Percentiles rank a stretch among this genome's conserved stretches.
These are phyloP conservation scores for Colletotrichum tofieldiae DNA, from an alignment of 2,329 filamentous ascomycete species.

Conservation along the genomic window DNA sequence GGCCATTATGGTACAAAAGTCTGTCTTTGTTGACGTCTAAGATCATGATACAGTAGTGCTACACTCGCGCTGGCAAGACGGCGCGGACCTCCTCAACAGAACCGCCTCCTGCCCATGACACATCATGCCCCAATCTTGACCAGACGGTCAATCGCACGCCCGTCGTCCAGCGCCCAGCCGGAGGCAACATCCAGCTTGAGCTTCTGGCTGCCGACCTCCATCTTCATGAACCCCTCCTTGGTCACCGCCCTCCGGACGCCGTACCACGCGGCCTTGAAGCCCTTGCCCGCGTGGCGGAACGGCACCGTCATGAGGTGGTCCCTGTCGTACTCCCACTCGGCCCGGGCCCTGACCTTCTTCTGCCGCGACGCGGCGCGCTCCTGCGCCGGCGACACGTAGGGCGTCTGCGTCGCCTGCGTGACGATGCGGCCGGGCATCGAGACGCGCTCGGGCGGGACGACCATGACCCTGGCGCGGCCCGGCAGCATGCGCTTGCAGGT, in stretches of 20 bases:
- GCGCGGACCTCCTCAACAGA: neutral
- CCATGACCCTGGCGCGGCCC: conserved; percentile 61
- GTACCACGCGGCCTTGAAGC: conserved; percentile 58
- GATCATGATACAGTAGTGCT: conserved; percentile 13
- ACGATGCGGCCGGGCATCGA: conserved; percentile 56
- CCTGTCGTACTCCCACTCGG: conserved; percentile 66
- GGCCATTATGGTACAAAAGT: neutral
- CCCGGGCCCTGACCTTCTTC: conserved; percentile 56
- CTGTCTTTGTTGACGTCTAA: neutral
- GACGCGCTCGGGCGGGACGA: conserved; percentile 56
- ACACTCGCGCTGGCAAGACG: neutral
- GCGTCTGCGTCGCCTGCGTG: conserved; percentile 33
- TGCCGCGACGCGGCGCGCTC: conserved; percentile 50
- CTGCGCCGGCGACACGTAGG: conserved; percentile 46
- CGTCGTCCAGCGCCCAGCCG: conserved; percentile 73
- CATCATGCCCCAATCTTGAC: conserved; percentile 48
- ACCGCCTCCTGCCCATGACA: neutral
- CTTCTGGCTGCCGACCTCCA: conserved; percentile 62
- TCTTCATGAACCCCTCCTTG: conserved; percentile 69
- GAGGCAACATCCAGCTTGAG: conserved; percentile 73
- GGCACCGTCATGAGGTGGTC: conserved; percentile 71
- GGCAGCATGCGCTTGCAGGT: conserved; percentile 66
- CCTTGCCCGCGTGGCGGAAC: conserved; percentile 66
- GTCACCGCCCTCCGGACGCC: conserved; percentile 68
- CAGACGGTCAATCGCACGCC: conserved; percentile 71